Percentiles rank a stretch among this genome's conserved stretches.
Evolutionary conservation across 1,284 basidiomycete species (phyloP).

Genomic region (Ceratobasidium sp.): DNA sequence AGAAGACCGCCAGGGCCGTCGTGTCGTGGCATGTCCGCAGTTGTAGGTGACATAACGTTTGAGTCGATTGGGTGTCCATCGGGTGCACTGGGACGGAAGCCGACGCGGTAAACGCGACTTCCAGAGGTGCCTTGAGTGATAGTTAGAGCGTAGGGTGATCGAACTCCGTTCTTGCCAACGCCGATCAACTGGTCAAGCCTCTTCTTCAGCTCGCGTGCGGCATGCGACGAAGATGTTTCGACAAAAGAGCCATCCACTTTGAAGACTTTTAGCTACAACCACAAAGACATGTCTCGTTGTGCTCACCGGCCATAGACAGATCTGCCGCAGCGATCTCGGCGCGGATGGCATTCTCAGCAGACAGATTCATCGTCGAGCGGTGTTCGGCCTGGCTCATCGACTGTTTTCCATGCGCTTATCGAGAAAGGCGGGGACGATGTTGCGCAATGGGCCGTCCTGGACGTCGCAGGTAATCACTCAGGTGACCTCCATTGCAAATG

Average conservation of each 20-base stretch:
- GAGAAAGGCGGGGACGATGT: no score
- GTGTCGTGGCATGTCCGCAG: neutral
- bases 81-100: slow-evolving; percentile 11
- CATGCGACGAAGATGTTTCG: slow-evolving; percentile 77
- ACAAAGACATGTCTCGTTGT: neutral
- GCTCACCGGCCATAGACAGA: slow-evolving; percentile 46
- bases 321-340: slow-evolving; percentile 46
- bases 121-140: slow-evolving; percentile 57
- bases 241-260: slow-evolving; percentile 77
- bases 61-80: neutral
- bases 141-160: slow-evolving; percentile 80
- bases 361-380: slow-evolving; percentile 5
- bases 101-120: slow-evolving; percentile 37
- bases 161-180: slow-evolving; percentile 65
- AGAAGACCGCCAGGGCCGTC: slow-evolving; percentile 10
- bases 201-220: slow-evolving; percentile 76
- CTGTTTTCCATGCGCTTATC: no score
- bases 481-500: no score
- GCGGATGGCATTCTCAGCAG: slow-evolving; percentile 29
- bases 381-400: no score
- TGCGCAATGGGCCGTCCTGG: no score
- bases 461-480: no score
- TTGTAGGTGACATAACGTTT: slow-evolving; percentile 6
- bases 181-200: slow-evolving; percentile 73
- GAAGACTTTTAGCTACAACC: neutral